Conservation (phyloP, 2,329 filamentous ascomycete genomes). For the Talaromyces sp. region DNA sequence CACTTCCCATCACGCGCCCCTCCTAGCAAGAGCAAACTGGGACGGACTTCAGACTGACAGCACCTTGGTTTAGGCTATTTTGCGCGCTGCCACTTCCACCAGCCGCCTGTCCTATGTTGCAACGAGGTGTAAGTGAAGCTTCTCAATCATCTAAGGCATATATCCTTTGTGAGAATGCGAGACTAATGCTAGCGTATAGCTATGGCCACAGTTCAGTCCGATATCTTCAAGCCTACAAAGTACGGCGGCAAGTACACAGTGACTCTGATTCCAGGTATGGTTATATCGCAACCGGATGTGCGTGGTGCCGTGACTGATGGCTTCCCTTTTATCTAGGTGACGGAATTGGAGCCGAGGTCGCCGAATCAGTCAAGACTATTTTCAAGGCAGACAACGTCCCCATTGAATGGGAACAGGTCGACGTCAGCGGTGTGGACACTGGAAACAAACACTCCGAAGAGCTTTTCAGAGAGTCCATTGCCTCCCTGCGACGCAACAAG, state of each 20-base stretch:
- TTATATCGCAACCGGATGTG: background rate
- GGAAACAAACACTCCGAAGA: slow-evolving; percentile 86
- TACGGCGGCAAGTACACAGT: slow-evolving; percentile 99
- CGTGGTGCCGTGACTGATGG: background rate
- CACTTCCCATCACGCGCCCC: slow-evolving; percentile 35
- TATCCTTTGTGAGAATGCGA: background rate
- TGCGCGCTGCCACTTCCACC: slow-evolving; percentile 51
- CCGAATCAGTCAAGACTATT: slow-evolving; percentile 96
- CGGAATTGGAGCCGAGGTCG: slow-evolving; percentile 96
- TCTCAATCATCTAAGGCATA: background rate
- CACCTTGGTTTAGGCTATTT: slow-evolving; percentile 50
- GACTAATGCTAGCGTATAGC: slow-evolving; percentile 35
- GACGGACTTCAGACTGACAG: slow-evolving; percentile 41
- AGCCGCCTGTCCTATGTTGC: slow-evolving; percentile 50
- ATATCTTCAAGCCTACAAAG: slow-evolving; percentile 99
- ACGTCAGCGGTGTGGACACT: slow-evolving; percentile 85
- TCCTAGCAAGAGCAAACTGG: slow-evolving; percentile 35
- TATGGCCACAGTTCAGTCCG: slow-evolving; percentile 80
- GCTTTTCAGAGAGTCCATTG: slow-evolving; percentile 91
- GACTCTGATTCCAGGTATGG: slow-evolving; percentile 85
- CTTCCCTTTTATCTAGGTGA: slow-evolving; percentile 56
- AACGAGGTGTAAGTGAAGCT: slow-evolving; percentile 51
- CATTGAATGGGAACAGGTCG: slow-evolving; percentile 97
- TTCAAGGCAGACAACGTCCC: slow-evolving; percentile 99
- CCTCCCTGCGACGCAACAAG: slow-evolving; percentile 97